Base-by-base conservation (phyloP, 352 stramenopile species). In the Thalassiosira exigua region DNA sequence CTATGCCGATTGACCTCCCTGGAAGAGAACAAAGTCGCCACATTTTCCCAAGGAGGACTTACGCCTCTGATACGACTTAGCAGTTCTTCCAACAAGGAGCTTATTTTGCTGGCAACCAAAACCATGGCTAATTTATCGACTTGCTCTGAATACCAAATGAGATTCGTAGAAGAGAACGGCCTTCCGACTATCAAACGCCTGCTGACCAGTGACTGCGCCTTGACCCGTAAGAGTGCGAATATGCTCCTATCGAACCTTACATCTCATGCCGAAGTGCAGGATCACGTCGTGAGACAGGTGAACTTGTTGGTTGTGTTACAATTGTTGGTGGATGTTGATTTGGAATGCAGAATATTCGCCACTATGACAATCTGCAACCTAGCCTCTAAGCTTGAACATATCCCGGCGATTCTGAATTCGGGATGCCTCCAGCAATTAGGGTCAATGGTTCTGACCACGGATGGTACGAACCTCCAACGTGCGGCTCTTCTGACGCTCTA, bases 341-440 rank as follows among this genome's bases (percentile, higher is more conserved):
- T 90, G 5, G 95, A 98, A 39, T 95, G 94, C 44, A 93, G 81
- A 27, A 87, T 93, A 1, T 98, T 96, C 76, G 96, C 94, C 19
- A 93, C 92, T 46, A 98, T 98, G 96, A 95, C 94, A n/a, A 76
- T 99, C 2, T 93, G 93, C 4, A 98, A 98, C 62, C 87, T 98
- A 1, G 94, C 96, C 0, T 95, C 94, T 4, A 93, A 98, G 61
- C 84, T 94, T 0, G 86, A 93, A 48, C 97, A 97, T 62, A 92
- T 95, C 3, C 76, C 96, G 19, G 67, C 95, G 21, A 93, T 99
- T 42, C 94, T 98, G 4, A 87, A 97, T 22, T 88, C 90, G 11
- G 87, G 94, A 17, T 95, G 88, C 5, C 64, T 98, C 24, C 71
- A 70, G 3, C 94, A 92, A 14, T 79, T 99, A 24, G 90, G 89